Conservation (phyloP, 2,329 filamentous ascomycete genomes). For the Epichloe uncinata region DNA sequence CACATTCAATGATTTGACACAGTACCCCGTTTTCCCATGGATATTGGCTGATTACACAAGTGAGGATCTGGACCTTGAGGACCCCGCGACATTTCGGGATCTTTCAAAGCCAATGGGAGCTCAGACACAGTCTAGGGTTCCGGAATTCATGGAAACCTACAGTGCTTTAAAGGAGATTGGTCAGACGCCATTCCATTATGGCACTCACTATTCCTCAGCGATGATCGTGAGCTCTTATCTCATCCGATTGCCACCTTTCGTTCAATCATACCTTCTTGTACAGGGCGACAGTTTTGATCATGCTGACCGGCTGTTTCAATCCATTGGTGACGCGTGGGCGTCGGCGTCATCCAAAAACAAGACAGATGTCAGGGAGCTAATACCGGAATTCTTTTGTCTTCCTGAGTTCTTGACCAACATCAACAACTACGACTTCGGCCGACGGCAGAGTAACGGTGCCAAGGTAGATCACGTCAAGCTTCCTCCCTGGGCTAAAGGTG, state of each 20-base stretch:
- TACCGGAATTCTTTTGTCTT: constrained; percentile 93
- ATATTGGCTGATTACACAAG: constrained; percentile 92
- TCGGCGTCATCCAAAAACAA: constrained; percentile 84
- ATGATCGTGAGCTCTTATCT: constrained; percentile 98
- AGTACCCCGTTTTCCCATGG: constrained; percentile 98
- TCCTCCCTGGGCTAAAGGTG: constrained; percentile 94
- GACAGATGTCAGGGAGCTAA: constrained; percentile 87
- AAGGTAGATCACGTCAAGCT: constrained; percentile 75
- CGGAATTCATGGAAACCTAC: constrained; percentile 73
- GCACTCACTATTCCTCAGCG: constrained; percentile 95
- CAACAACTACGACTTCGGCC: constrained; percentile 88
- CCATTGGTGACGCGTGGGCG: constrained; percentile 78
- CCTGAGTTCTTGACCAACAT: constrained; percentile 91
- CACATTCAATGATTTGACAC: constrained; percentile 95
- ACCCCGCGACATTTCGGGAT: constrained; percentile 79
- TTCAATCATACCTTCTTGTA: constrained; percentile 84
- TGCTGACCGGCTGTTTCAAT: constrained; percentile 89
- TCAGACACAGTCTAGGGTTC: constrained; percentile 62
- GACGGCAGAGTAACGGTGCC: constrained; percentile 65
- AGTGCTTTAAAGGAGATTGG: constrained; percentile 83
- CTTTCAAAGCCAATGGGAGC: constrained; percentile 94
- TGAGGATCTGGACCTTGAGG: constrained; percentile 73
- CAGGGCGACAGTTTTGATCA: constrained; percentile 97
- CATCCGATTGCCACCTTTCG: constrained; percentile 88
- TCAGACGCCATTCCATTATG: constrained; percentile 90